These are phyloP conservation scores for Sporisorium scitamineum DNA, from an alignment of 1,284 basidiomycete genomes.

Conservation along the genomic window DNA sequence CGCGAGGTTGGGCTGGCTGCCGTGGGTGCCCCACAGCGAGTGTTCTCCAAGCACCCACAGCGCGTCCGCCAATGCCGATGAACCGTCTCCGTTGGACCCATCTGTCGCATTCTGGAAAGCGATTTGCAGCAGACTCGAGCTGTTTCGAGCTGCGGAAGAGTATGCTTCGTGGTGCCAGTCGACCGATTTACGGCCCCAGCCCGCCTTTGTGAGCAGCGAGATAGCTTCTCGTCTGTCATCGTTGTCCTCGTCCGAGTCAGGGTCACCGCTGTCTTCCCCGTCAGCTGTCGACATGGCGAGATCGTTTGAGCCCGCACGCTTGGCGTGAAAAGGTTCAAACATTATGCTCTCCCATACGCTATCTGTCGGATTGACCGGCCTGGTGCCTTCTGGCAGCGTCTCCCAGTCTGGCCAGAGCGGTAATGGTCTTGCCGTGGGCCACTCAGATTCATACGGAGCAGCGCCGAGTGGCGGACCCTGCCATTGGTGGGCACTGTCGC, in stretches of 20 bases:
- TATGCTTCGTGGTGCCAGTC: constrained; percentile 41
- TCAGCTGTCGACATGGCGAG: constrained; percentile 2
- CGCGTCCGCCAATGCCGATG: constrained; percentile 54
- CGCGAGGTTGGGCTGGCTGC: constrained; percentile 50
- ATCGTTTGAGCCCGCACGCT: constrained; percentile 8
- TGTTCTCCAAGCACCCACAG: constrained; percentile 66
- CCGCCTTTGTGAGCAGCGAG: constrained; percentile 46
- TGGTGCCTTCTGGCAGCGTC: constrained; percentile 23
- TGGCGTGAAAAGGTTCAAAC: constrained; percentile 53
- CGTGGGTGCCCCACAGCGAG: constrained; percentile 67
- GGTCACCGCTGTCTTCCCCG: neutral
- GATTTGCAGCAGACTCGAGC: constrained; percentile 17
- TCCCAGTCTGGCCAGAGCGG: constrained; percentile 64
- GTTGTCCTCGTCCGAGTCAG: constrained; percentile 2
- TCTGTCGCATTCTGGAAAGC: constrained; percentile 1
- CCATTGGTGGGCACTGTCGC: constrained; percentile 32
- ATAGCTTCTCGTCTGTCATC: constrained; percentile 31
- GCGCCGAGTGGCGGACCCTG: constrained; percentile 39
- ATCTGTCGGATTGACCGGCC: constrained; percentile 29
- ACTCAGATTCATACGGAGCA: constrained; percentile 33
- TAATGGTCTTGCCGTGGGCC: constrained; percentile 38
- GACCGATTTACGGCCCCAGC: constrained; percentile 37
- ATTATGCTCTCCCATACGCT: constrained; percentile 51
- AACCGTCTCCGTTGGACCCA: neutral
- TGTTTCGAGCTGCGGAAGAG: constrained; percentile 22